phyloP scores from a whole-genome alignment of 257 asterid genomes.

The Mitragyna speciosa region DNA sequence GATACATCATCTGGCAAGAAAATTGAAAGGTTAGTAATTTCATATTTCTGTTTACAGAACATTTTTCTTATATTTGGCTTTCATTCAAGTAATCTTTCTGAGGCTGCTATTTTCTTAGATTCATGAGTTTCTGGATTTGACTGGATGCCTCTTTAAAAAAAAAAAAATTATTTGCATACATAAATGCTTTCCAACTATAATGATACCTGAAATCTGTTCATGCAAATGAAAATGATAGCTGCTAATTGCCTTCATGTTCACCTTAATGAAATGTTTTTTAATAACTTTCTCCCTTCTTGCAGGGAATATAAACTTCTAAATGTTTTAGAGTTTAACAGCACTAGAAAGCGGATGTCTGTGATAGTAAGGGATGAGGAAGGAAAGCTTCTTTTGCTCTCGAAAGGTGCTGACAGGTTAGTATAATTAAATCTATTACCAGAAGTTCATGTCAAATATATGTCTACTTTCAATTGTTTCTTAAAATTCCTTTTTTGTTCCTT shows the following conservation, averaged over 20 bases:
- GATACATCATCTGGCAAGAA: slow-evolving; percentile 53
- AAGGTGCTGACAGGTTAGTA: slow-evolving; percentile 95
- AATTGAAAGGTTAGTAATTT: slow-evolving; percentile 63
- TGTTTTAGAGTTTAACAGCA: slow-evolving; percentile 74
- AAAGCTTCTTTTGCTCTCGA: slow-evolving; percentile 66
- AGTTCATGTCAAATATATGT: background rate
- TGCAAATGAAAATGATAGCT: background rate
- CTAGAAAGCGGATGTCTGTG: slow-evolving; percentile 94
- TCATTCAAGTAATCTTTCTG: background rate
- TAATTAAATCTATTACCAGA: slow-evolving; percentile 11
- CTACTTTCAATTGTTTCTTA: background rate
- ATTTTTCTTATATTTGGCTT: background rate
- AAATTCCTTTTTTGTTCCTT: background rate
- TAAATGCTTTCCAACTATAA: background rate
- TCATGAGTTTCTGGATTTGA: background rate
- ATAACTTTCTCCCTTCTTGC: slow-evolving; percentile 31
- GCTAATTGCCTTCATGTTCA: background rate
- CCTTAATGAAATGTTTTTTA: background rate
- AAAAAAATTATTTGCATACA: background rate
- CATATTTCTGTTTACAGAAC: background rate
- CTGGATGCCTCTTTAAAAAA: background rate
- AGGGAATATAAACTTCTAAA: slow-evolving; percentile 71
- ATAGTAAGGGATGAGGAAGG: slow-evolving; percentile 77
- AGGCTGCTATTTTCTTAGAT: background rate
- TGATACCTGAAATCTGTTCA: background rate